Base-by-base conservation (phyloP, 1,139 yeast species). In the Debaryomyces udenii region DNA sequence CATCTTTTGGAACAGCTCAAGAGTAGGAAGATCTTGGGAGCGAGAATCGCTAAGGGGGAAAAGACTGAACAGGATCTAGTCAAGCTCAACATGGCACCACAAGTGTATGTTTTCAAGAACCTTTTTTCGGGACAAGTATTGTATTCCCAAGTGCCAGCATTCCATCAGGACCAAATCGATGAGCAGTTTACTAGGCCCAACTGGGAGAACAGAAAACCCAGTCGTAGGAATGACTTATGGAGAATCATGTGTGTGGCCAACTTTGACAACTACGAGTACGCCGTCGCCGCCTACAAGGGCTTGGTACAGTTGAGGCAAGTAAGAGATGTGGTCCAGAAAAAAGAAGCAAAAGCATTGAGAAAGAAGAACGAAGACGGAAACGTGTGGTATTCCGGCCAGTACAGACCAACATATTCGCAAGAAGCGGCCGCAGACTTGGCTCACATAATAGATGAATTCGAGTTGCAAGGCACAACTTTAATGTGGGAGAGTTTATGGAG, bases 401-500 rank as follows among this genome's bases (percentile, higher is more conserved):
- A 76, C 68, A 79, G 97, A 57, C 98, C 98, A 22, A 83, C 94
- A 0, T 87, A 84, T 63, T 74, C 95, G 9, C 96, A 89, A 62
- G 98, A 91, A 62, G 88, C 97, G 1, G 90, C 89, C 17, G 90
- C 96, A 1, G 98, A 91, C 63, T 68, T 91, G 51, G 73, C 84
- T 27, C 82, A 83, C 53, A 83, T 88, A 40, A 67, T 83, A 44
- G 87, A 82, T 49, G 82, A 85, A 55, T 73, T 83, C 54, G 71
- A 71, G 42, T 64, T 78, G 51, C 67, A 64, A 38, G 56, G 61
- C 42, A 75, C 85, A 26, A 74, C 67, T 43, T 69, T 89, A 35
- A 74, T 71, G 52, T 90, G 97, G 97, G 96, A 88, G 53, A 81
- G 81, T 53, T 70, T 80, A 43, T 88, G 96, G 96, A 78, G 96